phyloP scores from a whole-genome alignment of 768 basidiomycete genomes.

The Paxillus involutus region DNA sequence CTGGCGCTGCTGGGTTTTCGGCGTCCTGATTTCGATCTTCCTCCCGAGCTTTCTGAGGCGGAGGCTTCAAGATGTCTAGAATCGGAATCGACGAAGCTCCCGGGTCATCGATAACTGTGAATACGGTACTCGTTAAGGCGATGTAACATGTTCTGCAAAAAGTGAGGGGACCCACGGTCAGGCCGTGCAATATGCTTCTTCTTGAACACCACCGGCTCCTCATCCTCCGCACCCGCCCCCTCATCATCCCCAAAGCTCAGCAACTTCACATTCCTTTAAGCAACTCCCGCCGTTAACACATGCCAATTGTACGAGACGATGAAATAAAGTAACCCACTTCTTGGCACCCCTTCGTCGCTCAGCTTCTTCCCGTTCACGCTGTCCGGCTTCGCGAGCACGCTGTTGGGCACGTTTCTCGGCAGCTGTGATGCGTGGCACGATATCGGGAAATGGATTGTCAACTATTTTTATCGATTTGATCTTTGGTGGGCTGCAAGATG shows the following conservation, averaged over 20 bases:
- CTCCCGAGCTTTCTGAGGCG: background rate
- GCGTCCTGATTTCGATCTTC: background rate
- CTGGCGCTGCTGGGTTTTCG: background rate
- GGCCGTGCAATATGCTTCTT: slow-evolving; percentile 85
- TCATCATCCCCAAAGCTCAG: slow-evolving; percentile 85
- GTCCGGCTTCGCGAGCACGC: slow-evolving; percentile 72
- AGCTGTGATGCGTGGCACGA: slow-evolving; percentile 94
- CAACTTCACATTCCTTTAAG: slow-evolving; percentile 77
- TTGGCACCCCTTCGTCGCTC: slow-evolving; percentile 76
- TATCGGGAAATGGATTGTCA: slow-evolving; percentile 95
- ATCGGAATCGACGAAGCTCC: slow-evolving; percentile 4
- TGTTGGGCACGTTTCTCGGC: slow-evolving; percentile 87
- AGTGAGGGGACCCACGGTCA: slow-evolving; percentile 59
- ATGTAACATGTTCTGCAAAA: background rate
- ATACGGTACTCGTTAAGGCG: background rate
- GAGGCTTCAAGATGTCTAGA: slow-evolving; percentile 6
- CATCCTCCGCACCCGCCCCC: slow-evolving; percentile 57
- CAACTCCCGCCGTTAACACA: background rate
- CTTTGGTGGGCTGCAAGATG: slow-evolving; percentile 74
- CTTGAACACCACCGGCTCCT: slow-evolving; percentile 52
- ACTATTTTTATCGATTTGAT: slow-evolving; percentile 83
- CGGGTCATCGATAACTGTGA: slow-evolving; percentile 24
- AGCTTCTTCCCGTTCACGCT: slow-evolving; percentile 76
- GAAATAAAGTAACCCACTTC: slow-evolving; percentile 58
- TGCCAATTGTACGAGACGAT: background rate